Evolutionary conservation across 345 rosid genomes (phyloP).

Genomic region (Boechera divaricarpa): DNA sequence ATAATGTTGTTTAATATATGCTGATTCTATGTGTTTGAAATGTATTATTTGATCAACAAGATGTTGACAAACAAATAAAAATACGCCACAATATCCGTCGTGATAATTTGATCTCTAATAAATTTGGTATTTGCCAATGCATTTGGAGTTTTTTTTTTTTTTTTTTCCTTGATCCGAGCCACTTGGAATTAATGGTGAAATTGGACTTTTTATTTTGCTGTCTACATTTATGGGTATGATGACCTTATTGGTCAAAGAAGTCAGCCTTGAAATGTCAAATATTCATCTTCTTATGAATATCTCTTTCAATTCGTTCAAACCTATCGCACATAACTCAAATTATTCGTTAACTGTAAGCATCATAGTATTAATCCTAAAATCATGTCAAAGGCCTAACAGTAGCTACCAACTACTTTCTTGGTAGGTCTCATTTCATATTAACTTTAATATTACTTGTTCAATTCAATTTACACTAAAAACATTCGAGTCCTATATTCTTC

Average conservation of each 20-base stretch:
- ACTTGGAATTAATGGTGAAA: conserved; percentile 18
- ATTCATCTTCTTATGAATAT: background rate
- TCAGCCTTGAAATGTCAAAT: conserved; percentile 29
- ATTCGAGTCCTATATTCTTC: no score
- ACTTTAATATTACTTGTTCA: background rate
- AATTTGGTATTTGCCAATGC: background rate
- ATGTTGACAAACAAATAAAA: background rate
- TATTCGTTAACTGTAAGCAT: conserved; percentile 1
- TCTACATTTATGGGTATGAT: conserved; percentile 22
- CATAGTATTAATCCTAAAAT: background rate
- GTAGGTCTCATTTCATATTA: background rate
- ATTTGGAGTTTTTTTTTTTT: background rate
- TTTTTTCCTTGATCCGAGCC: background rate
- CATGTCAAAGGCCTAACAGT: conserved; percentile 5
- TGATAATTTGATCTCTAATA: background rate
- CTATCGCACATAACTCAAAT: background rate
- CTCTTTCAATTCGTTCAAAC: background rate
- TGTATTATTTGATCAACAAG: background rate
- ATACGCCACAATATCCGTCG: background rate
- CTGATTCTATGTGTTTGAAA: background rate
- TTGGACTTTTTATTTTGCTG: background rate
- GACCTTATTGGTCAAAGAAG: conserved; percentile 30
- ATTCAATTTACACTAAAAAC: conserved; percentile 15
- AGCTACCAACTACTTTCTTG: background rate
- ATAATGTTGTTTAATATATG: background rate